These are phyloP conservation scores for Rubus idaeus DNA, from an alignment of 306 rosid genomes.

Conservation along the genomic window DNA sequence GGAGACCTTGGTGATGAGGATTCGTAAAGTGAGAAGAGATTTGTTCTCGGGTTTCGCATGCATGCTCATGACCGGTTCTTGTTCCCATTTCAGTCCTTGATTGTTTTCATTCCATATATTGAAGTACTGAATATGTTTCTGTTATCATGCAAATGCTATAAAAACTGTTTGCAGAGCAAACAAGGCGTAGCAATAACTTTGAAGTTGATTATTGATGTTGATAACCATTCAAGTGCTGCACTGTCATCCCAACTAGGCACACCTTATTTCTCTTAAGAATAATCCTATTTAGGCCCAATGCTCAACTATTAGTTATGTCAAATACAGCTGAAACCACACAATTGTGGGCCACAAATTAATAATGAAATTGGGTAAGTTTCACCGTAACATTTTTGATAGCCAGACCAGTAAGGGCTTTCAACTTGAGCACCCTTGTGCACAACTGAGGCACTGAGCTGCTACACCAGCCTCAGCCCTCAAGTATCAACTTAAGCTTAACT, in stretches of 20 bases:
- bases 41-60: not conserved
- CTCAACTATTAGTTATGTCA: not conserved
- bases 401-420: no score
- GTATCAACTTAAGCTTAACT: not conserved
- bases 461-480: not conserved
- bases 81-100: constrained; percentile 1
- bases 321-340: not conserved
- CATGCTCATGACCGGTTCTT: not conserved
- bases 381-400: no score
- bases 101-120: not conserved
- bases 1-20: constrained; percentile 70
- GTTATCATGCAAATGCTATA: not conserved
- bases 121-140: not conserved
- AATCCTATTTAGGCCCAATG: no score
- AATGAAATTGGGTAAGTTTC: not conserved
- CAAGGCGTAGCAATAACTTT: not conserved
- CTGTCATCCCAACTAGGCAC: not conserved
- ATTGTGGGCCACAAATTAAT: not conserved
- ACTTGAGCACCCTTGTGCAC: not conserved
- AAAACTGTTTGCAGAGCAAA: not conserved
- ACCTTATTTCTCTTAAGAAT: not conserved
- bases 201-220: not conserved
- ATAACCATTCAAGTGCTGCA: not conserved
- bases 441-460: not conserved
- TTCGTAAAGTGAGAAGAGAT: constrained; percentile 25